Base-by-base conservation (phyloP, 495 filamentous ascomycete genomes). In the Aspergillus cavernicola region DNA sequence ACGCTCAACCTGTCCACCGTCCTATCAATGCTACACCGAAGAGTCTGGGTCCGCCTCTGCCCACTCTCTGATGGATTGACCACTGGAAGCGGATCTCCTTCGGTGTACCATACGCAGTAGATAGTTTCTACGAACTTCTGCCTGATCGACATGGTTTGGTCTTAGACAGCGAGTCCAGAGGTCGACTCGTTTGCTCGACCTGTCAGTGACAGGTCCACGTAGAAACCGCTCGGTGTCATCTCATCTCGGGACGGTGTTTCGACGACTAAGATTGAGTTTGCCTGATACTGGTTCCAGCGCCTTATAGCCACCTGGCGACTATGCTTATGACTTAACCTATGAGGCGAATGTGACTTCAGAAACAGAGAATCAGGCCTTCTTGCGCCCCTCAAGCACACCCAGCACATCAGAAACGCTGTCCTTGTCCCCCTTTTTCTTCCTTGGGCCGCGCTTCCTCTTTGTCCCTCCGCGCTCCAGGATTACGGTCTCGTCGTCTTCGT, bases 341-440 rank as follows among this genome's bases (percentile, higher is more conserved):
- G 18, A 33, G 16, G 9, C 19, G 6, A 16, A 12, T 15, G 24
- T 46, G 28, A 32, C 29, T 33, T 33, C 39, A 42, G 22, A 28
- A 28, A 40, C 6, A 4, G 19, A 12, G 9, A 38, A 46, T 39
- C 28, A 52, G 39, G 58, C 52, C 38, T 71, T 69, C 58, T 83
- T 85, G 50, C 87, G 78, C 55, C 83, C 77, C 70, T 95, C 87
- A 33, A 96, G 76, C 10, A 91, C 88, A 41, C 78, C 75, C 76
- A 96, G 69, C 40, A 96, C 85, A 78, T 96, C 91, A 13, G 78
- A 76, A 37, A 80, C 89, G 70, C 75, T 92, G 64, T 95, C 85
- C 54, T 74, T 85, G 71, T 96, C 88, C 0, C 89, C 90, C 68
- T 92, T 95, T 62, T 77, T 81, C 80, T 93, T 95, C 80, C 91